phyloP scores from a whole-genome alignment of 2,329 filamentous ascomycete species.

The Colletotrichum nymphaeae region DNA sequence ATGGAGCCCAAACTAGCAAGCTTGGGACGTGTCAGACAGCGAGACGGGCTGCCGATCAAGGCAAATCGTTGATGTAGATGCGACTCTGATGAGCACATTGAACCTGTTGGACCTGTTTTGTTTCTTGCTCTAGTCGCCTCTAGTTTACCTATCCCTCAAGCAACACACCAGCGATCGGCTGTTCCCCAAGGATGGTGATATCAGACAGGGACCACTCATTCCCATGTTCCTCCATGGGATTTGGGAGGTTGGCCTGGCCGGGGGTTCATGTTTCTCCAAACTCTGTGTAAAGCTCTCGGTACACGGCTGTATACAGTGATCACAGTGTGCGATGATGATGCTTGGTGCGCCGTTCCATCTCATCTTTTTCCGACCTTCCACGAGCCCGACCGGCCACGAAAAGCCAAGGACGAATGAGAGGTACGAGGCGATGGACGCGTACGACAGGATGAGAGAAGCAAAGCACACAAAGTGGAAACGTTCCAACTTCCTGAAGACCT shows the following conservation, averaged over 20 bases:
- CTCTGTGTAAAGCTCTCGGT: neutral
- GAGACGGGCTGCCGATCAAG: slow-evolving; percentile 24
- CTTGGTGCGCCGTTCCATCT: slow-evolving; percentile 5
- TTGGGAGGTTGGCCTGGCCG: neutral
- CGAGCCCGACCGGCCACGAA: slow-evolving; percentile 16
- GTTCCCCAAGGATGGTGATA: neutral
- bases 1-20: slow-evolving; percentile 23
- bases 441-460: slow-evolving; percentile 6
- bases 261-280: neutral
- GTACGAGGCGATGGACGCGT: slow-evolving; percentile 22
- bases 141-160: neutral
- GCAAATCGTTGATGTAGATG: slow-evolving; percentile 19
- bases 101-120: neutral
- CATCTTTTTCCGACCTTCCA: neutral
- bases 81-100: neutral
- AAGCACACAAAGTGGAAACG: neutral
- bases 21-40: slow-evolving; percentile 28
- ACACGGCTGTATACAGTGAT: slow-evolving; percentile 15
- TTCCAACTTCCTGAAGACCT: neutral
- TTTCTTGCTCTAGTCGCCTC: neutral
- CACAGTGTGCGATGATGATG: neutral
- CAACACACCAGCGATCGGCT: slow-evolving; percentile 22
- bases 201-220: neutral
- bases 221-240: neutral
- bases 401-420: slow-evolving; percentile 28